phyloP scores from a whole-genome alignment of 2,329 filamentous ascomycete species.

The Trichoderma oligosporum region DNA sequence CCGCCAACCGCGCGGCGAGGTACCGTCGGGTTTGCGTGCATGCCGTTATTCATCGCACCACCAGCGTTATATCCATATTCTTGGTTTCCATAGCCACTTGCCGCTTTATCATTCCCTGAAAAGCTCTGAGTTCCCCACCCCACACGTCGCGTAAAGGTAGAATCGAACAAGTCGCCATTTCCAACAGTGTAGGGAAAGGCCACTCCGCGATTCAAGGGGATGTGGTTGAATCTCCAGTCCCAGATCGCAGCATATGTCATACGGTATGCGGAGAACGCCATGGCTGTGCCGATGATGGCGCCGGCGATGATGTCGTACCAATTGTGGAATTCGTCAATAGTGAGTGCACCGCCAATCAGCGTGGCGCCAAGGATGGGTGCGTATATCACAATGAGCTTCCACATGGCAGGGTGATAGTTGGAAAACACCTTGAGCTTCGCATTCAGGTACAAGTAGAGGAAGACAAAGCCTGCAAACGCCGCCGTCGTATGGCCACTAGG shows the following conservation, averaged over 20 bases:
- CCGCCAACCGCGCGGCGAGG: slow-evolving; percentile 22
- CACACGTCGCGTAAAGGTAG: slow-evolving; percentile 56
- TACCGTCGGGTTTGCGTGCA: slow-evolving; percentile 16
- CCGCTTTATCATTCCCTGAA: not conserved
- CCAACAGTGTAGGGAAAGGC: slow-evolving; percentile 50
- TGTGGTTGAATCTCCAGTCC: slow-evolving; percentile 64
- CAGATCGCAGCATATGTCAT: slow-evolving; percentile 66
- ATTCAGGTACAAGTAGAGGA: slow-evolving; percentile 69
- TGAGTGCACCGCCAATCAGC: slow-evolving; percentile 65
- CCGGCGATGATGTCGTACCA: slow-evolving; percentile 71
- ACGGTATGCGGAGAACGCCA: slow-evolving; percentile 62
- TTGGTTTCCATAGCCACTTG: not conserved
- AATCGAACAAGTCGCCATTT: slow-evolving; percentile 47
- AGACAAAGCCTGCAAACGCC: slow-evolving; percentile 68
- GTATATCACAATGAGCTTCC: slow-evolving; percentile 65
- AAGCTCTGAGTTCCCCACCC: slow-evolving; percentile 49
- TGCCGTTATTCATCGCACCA: slow-evolving; percentile 19
- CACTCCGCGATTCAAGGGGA: slow-evolving; percentile 57
- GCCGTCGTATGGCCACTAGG: slow-evolving; percentile 72
- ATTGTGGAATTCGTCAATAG: slow-evolving; percentile 71
- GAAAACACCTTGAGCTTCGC: slow-evolving; percentile 73
- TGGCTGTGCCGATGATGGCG: slow-evolving; percentile 59
- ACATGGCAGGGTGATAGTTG: slow-evolving; percentile 69
- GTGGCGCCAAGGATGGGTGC: slow-evolving; percentile 63
- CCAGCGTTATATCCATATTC: slow-evolving; percentile 7